Percentiles rank a stretch among this genome's conserved stretches.
Conservation (phyloP, 495 filamentous ascomycete genomes). For the Geopyxis carbonaria region DNA sequence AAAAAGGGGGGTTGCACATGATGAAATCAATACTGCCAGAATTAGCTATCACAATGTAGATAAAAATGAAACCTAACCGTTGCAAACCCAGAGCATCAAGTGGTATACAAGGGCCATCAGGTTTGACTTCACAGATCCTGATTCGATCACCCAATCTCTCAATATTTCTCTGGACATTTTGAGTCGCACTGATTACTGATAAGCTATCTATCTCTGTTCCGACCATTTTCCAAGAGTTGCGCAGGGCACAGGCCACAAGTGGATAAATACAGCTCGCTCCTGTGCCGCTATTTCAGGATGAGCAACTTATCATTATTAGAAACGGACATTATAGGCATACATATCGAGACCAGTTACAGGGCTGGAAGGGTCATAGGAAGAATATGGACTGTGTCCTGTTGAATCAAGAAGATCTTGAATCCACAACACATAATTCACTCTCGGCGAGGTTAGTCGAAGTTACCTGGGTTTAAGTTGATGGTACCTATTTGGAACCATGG, state of each 20-base stretch:
- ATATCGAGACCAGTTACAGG: slow-evolving; percentile 54
- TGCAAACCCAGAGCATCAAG: slow-evolving; percentile 37
- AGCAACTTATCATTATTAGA: background rate
- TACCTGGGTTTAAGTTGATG: background rate
- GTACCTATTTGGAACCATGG: slow-evolving; percentile 43
- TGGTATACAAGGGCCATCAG: slow-evolving; percentile 43
- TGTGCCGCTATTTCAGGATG: slow-evolving; percentile 39
- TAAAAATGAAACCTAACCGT: slow-evolving; percentile 30
- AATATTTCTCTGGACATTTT: slow-evolving; percentile 46
- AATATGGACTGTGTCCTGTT: slow-evolving; percentile 36
- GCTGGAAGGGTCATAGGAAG: slow-evolving; percentile 23
- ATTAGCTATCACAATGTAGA: background rate
- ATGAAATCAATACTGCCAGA: slow-evolving; percentile 54
- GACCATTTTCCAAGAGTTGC: slow-evolving; percentile 52
- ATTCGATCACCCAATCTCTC: slow-evolving; percentile 43
- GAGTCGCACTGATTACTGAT: slow-evolving; percentile 32
- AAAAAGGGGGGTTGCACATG: slow-evolving; percentile 95
- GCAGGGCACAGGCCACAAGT: slow-evolving; percentile 53
- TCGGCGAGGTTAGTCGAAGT: background rate
- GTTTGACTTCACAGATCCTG: slow-evolving; percentile 37
- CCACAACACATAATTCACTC: slow-evolving; percentile 80
- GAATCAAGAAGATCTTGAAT: slow-evolving; percentile 71
- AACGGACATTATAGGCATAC: slow-evolving; percentile 4
- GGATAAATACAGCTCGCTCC: slow-evolving; percentile 87
- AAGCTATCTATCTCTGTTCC: slow-evolving; percentile 70